phyloP scores from a whole-genome alignment of 495 filamentous ascomycete genomes.

The Penicillium salamii region DNA sequence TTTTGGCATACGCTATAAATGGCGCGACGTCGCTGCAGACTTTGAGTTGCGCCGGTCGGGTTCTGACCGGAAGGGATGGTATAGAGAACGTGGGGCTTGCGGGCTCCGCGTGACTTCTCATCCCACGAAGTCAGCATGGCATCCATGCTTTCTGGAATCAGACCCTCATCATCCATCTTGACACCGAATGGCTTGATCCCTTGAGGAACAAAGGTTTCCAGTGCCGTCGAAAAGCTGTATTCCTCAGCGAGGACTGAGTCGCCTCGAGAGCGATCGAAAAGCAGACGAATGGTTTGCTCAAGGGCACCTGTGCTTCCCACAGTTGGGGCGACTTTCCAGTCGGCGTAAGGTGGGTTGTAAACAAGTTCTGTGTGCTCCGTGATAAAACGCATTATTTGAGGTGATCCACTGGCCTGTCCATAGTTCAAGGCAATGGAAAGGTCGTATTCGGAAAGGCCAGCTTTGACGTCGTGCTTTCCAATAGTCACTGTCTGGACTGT shows the following conservation, averaged over 20 bases:
- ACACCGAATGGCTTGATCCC: conserved; percentile 4
- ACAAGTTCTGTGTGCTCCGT: conserved; percentile 25
- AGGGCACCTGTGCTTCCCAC: conserved; percentile 76
- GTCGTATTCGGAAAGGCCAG: neutral
- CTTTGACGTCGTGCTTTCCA: neutral
- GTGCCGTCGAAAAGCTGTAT: conserved; percentile 78
- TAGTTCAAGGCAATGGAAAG: conserved; percentile 8
- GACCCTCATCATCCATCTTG: conserved; percentile 72
- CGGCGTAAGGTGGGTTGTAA: conserved; percentile 70
- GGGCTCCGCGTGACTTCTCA: conserved; percentile 42
- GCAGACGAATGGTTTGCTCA: conserved; percentile 75
- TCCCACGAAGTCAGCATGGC: conserved; percentile 67
- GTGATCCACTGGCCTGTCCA: conserved; percentile 7
- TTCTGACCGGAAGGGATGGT: conserved; percentile 74
- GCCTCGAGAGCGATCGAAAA: conserved; percentile 51
- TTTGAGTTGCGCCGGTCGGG: conserved; percentile 86
- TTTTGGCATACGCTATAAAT: conserved; percentile 76
- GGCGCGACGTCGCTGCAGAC: conserved; percentile 56
- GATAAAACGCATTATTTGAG: conserved; percentile 16
- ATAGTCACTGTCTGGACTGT: neutral
- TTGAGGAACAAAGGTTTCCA: conserved; percentile 59
- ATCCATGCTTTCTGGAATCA: conserved; percentile 66
- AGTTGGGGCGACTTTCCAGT: conserved; percentile 77
- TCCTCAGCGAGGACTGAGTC: conserved; percentile 80
- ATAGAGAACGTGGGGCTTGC: conserved; percentile 68